Conservation (phyloP, 2,329 filamentous ascomycete genomes). For the Clonostachys rhizophaga region DNA sequence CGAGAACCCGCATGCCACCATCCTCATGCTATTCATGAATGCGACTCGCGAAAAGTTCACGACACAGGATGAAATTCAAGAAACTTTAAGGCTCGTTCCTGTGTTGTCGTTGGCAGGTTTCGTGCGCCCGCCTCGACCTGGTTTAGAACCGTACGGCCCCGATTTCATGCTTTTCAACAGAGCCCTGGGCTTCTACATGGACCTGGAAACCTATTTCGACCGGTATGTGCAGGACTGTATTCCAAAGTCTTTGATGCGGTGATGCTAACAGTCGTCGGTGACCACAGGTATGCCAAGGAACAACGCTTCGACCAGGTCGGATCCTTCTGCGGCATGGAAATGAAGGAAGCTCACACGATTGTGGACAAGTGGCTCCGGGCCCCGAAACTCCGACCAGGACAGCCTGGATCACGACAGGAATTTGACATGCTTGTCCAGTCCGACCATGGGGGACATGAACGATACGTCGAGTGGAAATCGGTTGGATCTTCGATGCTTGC, state of each 20-base stretch:
- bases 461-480: background rate
- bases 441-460: background rate
- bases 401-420: constrained; percentile 17
- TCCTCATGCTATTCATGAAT: constrained; percentile 34
- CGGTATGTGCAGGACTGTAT: background rate
- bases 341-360: constrained; percentile 21
- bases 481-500: too few relatives aligned
- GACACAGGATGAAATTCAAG: background rate
- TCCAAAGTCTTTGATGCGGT: too few relatives aligned
- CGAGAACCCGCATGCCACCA: constrained; percentile 30
- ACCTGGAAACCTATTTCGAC: too few relatives aligned
- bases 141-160: too few relatives aligned
- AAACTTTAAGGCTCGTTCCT: background rate
- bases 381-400: constrained; percentile 11
- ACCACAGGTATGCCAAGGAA: background rate
- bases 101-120: background rate
- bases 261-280: background rate
- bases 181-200: too few relatives aligned
- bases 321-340: background rate
- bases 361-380: constrained; percentile 22
- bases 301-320: background rate
- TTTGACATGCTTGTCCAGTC: constrained; percentile 13
- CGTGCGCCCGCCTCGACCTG: background rate
- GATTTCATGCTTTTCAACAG: too few relatives aligned
- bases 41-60: constrained; percentile 14